Percentiles rank a stretch among this genome's conserved stretches.
Conservation (phyloP, 768 basidiomycete species). For the Chlorophyllum brunneum region DNA sequence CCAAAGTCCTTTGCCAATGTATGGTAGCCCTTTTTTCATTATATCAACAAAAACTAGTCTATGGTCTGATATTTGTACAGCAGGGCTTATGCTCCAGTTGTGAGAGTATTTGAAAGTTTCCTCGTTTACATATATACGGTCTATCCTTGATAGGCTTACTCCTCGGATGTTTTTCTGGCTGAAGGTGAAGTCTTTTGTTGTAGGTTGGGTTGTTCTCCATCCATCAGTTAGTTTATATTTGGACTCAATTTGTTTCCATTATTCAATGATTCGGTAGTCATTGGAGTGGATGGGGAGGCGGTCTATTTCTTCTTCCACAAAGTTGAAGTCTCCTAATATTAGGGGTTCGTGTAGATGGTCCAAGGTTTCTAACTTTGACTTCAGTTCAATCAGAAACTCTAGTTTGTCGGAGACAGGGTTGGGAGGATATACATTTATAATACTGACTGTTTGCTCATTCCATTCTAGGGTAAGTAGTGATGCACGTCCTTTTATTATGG, state of each 20-base stretch:
- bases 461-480: conserved; percentile 14
- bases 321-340: conserved; percentile 40
- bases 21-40: conserved; percentile 18
- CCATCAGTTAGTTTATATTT: conserved; percentile 23
- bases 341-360: conserved; percentile 18
- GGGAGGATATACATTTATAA: conserved; percentile 33
- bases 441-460: conserved; percentile 17
- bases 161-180: conserved; percentile 14
- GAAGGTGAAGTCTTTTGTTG: conserved; percentile 23
- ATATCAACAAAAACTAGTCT: conserved; percentile 22
- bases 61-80: conserved; percentile 27
- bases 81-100: conserved; percentile 25
- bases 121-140: conserved; percentile 29
- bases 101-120: conserved; percentile 5
- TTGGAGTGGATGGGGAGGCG: conserved; percentile 22
- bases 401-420: too few relatives aligned
- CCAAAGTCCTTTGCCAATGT: conserved; percentile 31
- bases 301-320: conserved; percentile 35
- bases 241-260: conserved; percentile 18
- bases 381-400: too few relatives aligned
- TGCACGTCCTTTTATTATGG: conserved; percentile 19
- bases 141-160: conserved; percentile 28
- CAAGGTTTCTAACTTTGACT: conserved; percentile 1
- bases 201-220: conserved; percentile 25
- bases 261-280: neutral